Base-by-base conservation (phyloP, 805 yeast species). In the Cyberlindnera saturnus region DNA sequence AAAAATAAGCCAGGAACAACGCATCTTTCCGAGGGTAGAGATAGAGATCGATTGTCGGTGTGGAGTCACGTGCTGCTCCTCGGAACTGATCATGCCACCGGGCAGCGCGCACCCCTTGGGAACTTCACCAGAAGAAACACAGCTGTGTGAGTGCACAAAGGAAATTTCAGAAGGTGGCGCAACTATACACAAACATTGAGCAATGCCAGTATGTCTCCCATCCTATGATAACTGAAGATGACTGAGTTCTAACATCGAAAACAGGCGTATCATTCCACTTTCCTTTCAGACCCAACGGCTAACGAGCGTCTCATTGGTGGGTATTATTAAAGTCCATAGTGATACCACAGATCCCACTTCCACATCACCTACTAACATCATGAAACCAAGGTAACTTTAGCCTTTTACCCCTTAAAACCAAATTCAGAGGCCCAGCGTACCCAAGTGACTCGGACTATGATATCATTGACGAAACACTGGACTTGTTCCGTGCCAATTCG, bases 401-500 rank as follows among this genome's bases (percentile, higher is more conserved):
- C 5, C 66, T 93, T n/a, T 67, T 90, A 43, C 96, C 99, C 32
- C 70, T 93, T 46, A 81, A 81, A 56, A 82, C 98, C 10, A 79
- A 77, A 53, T 83, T 77, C 63, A 76, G 96, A 53, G 98, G 99
- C 5, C 98, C 99, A 9, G 83, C 96, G 1, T 88, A 82, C 62
- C 91, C 95, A 6, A 71, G 76, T 15, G 77, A 79, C 44, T 64
- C 79, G 3, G 86, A 80, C 53, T 91, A 90, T 61, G 99, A 93
- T 66, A 86, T 93, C 44, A 75, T 86, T 44, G 99, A 93, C 63
- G 99, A 93, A 63, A 75, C 81, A 23, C 67, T 93, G 42, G 98
- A 93, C 64, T 73, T 93, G 43, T 93, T 93, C 66, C 75, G 99
- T 52, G 96, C 97, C 55, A 93, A 93, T 65, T 86, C 96, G 11